phyloP scores from a whole-genome alignment of 768 basidiomycete genomes.

The Mycena capillaripes region DNA sequence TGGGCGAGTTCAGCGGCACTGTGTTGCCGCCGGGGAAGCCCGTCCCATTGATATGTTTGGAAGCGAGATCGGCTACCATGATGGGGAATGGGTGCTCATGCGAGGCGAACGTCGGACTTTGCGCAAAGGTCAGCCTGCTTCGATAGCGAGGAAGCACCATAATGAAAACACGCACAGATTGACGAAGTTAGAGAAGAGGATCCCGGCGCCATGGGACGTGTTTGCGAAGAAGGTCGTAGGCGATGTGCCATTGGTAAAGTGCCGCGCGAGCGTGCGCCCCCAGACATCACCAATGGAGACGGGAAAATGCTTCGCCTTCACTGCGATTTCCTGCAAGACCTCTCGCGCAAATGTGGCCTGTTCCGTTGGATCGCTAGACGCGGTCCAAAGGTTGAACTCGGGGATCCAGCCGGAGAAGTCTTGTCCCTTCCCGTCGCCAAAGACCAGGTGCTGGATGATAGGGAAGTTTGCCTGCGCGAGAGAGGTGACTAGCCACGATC shows the following conservation, averaged over 20 bases:
- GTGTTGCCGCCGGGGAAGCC: conserved; percentile 38
- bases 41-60: conserved; percentile 43
- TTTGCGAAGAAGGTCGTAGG: conserved; percentile 44
- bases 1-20: conserved; percentile 48
- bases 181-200: conserved; percentile 49
- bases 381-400: conserved; percentile 30
- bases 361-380: conserved; percentile 36
- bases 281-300: conserved; percentile 36
- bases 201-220: conserved; percentile 49
- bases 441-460: conserved; percentile 52
- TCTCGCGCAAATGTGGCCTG: conserved; percentile 31
- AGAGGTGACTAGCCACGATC: conserved; percentile 55
- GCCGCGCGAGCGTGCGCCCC: conserved; percentile 34
- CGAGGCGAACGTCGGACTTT: conserved; percentile 49
- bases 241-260: conserved; percentile 50
- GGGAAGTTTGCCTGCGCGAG: conserved; percentile 58
- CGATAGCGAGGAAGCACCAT: neutral
- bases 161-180: conserved; percentile 46
- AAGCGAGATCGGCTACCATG: conserved; percentile 44
- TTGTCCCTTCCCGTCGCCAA: conserved; percentile 42
- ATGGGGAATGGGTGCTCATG: conserved; percentile 57
- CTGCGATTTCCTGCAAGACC: conserved; percentile 43
- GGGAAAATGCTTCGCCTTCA: conserved; percentile 54
- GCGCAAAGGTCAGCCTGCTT: conserved; percentile 6
- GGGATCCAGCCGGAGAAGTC: conserved; percentile 53